Base-by-base conservation (phyloP, 257 asterid species). In the Verbena officinalis region DNA sequence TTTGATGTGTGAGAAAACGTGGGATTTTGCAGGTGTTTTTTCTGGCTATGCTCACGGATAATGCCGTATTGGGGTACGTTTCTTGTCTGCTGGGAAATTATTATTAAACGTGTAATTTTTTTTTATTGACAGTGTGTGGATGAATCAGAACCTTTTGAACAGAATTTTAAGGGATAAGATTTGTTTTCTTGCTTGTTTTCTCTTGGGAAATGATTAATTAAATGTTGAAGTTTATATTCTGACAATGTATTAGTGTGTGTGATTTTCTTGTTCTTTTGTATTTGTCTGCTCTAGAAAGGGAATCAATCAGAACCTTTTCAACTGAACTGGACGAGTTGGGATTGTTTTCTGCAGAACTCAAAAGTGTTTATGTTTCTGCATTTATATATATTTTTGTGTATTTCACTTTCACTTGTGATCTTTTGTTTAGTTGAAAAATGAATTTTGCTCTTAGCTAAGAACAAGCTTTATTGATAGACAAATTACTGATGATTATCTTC, bases 11-110 rank as follows among this genome's bases (percentile, higher is more conserved):
- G 71, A 54, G 45, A 12, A 64, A 66, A 52, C 40, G 31, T 52
- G 23, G 55, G 13, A 55, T 61, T 73, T 40, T 71, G 78, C 88
- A 89, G 95, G 78, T 78, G 12, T 48, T 80, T 31, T 66, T 67
- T 10, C 21, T 65, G 68, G 72, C 62, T 62, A 73, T 81, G 54
- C 64, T 73, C 67, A 44, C 81, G 30, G 59, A 66, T 68, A 79
- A 74, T 67, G 77, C 64, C 58, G 68, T 83, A n/a, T 43, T 4
- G 14, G 79, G 86, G 95, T 86, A 74, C 49, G 77, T 64, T 65
- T 27, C 44, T 73, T 21, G 16, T 39, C 48, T 58, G 27, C 44
- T 34, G 45, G 16, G 22, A 45, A 23, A n/a, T 48, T 48, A 23
- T 59, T 19, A 34, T 46, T 51, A 20, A 54, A 31, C 55, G 61